Base-by-base conservation (phyloP, 306 rosid genomes). In the Casuarina glauca region DNA sequence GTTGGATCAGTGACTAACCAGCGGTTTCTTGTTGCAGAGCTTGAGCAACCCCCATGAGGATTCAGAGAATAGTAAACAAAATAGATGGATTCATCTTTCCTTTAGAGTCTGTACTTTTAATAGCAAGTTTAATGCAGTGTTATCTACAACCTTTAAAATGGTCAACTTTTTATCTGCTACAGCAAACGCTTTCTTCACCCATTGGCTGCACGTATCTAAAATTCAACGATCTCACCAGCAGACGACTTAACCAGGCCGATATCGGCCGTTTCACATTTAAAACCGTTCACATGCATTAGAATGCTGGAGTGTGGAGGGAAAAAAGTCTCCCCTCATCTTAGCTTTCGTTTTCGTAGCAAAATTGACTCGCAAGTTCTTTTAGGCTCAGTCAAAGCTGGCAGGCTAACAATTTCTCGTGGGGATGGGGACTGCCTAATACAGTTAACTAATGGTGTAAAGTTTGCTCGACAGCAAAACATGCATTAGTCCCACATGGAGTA, bases 1-100 rank as follows among this genome's bases (percentile, higher is more conserved):
- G 49, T 39, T 44, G 70, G 55, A 72, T 61, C 35, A 69, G 78
- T 74, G 61, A 63, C 85, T 79, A 72, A 88, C 90, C 92, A 80
- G 76, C 45, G 43, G 78, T 57, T 72, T 86, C 89, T n/a, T 44
- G 81, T 55, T 71, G 89, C 79, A 72, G 72, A 75, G 87, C 89
- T 74, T 74, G 87, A 78, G 69, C 70, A 9, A 61, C 63, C 81
- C 84, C 90, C 93, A 82, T 89, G 68, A 20, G 53, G 69, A 49
- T 69, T 62, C 36, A 52, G 9, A 69, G n/a, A 46, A 15, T 32
- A 17, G 1, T 44, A 4, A 9, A 16, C 12, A 42, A 10, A 55
- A 20, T 11, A 36, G 13, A 9, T 38, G 48, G 10, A 9, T 9
- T 55, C 48, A 2, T 15, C 46, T 16, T 12, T 15, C 69, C 6